Base-by-base conservation (phyloP, 768 basidiomycete genomes). In the Macrolepiota fuliginosa region DNA sequence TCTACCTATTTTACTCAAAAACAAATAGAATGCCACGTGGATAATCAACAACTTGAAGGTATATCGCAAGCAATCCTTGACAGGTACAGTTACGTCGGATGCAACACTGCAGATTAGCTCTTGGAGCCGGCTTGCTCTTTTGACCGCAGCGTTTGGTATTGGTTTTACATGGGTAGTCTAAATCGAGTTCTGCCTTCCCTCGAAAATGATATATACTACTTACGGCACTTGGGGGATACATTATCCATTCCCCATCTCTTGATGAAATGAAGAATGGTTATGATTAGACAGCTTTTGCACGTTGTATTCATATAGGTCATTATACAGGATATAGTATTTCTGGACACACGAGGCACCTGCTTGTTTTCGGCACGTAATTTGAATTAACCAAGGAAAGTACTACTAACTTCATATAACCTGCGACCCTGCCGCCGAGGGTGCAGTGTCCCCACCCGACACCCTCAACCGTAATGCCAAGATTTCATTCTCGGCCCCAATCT, bases 21-120 rank as follows among this genome's bases (percentile, higher is more conserved):
- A 19, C 50, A 29, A 32, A 37, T 62, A 92, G 91, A 91, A 92
- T 70, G 89, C 91, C 2, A 84, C 86, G 0, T 93, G 91, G 91
- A 84, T 79, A 62, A 92, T 93, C 71, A 93, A 92, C 69, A 85
- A 78, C 10, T 78, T 93, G 53, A 89, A 90, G 69, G 86, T 91
- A n/a, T 93, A 90, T 73, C 79, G 78, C 63, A 85, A 86, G 67
- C 81, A 83, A 65, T 24, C 40, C 6, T n/a, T 59, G 50, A 29
- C 15, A 11, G 58, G 58, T 9, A 52, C 37, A 13, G 58, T 59
- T 40, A 29, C 19, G 11, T 17, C 50, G 25, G 32, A 24, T 25
- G 39, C 50, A 17, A 7, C 19, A 4, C 42, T 17, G n/a, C 49
- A 29, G 10, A 22, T 13, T 24, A 27, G 15, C 12, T 24, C 37